Evolutionary conservation across 2,329 filamentous ascomycete species (phyloP).

Genomic region (Penicillium sp.): DNA sequence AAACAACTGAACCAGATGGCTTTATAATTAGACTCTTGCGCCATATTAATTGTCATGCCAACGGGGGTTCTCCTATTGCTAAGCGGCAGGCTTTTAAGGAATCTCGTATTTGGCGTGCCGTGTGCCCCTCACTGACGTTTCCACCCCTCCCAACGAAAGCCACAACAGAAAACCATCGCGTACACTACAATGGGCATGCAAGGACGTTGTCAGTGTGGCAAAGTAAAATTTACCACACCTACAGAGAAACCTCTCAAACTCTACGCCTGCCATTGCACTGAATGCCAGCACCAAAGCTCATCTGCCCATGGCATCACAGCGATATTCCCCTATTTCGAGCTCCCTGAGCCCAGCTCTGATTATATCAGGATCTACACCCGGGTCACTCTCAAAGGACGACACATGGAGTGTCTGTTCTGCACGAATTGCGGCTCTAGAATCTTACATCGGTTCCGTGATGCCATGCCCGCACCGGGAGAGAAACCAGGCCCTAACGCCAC

Average conservation of each 20-base stretch:
- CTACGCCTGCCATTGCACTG: conserved; percentile 69
- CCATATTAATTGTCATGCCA: too few species aligned
- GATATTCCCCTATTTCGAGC: conserved; percentile 65
- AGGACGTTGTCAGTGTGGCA: conserved; percentile 63
- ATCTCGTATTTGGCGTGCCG: background rate
- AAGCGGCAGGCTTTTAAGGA: background rate
- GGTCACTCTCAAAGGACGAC: conserved; percentile 56
- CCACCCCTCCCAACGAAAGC: background rate
- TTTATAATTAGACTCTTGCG: too few species aligned
- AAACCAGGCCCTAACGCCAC: conserved; percentile 41
- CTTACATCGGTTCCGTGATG: conserved; percentile 50
- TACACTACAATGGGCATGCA: conserved; percentile 48
- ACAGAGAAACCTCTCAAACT: conserved; percentile 59
- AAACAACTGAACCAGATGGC: background rate
- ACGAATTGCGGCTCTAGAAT: conserved; percentile 64
- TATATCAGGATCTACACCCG: conserved; percentile 46
- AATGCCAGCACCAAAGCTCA: conserved; percentile 64
- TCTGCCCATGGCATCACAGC: conserved; percentile 68
- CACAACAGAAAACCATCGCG: background rate
- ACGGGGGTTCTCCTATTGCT: too few species aligned
- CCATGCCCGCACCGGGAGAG: conserved; percentile 51
- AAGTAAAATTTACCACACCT: conserved; percentile 62
- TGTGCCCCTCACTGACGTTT: conserved; percentile 1
- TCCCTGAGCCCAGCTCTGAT: conserved; percentile 42
- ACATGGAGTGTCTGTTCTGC: conserved; percentile 66